Conservation (phyloP, 768 basidiomycete species). For the Melanogaster broomeanus region DNA sequence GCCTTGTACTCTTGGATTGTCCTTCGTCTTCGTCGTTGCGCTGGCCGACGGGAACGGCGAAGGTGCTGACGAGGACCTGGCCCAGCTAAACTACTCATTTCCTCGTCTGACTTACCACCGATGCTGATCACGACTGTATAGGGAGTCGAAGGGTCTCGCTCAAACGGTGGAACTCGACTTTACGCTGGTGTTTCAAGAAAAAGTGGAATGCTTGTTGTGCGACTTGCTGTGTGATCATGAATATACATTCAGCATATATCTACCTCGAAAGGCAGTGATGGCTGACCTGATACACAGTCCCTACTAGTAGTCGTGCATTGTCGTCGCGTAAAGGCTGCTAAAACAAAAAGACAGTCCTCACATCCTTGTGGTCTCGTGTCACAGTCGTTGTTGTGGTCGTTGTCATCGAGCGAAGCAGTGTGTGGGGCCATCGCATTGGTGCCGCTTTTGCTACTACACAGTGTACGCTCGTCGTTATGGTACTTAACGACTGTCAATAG, state of each 20-base stretch:
- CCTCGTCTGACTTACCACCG: conserved; percentile 74
- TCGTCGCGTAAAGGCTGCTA: too few species aligned
- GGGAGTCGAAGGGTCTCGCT: conserved; percentile 94
- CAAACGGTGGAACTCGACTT: conserved; percentile 95
- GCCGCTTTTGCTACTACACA: too few species aligned
- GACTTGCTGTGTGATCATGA: conserved; percentile 62
- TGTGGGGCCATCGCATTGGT: too few species aligned
- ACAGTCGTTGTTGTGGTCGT: too few species aligned
- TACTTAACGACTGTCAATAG: too few species aligned
- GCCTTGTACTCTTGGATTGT: conserved; percentile 70
- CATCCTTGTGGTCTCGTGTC: too few species aligned
- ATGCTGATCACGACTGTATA: conserved; percentile 70
- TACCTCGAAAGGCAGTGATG: conserved; percentile 1
- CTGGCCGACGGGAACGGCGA: conserved; percentile 86
- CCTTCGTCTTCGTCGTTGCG: conserved; percentile 52
- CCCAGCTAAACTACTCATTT: conserved; percentile 79
- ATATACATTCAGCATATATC: too few species aligned
- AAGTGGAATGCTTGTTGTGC: conserved; percentile 98
- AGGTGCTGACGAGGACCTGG: conserved; percentile 88
- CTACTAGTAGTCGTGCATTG: conserved; percentile 88
- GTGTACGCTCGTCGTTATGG: too few species aligned
- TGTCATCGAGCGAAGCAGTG: too few species aligned
- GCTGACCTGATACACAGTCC: conserved; percentile 91
- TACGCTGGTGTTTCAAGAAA: conserved; percentile 89
- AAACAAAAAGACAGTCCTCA: too few species aligned